phyloP scores from a whole-genome alignment of 208 protist genomes.

The Acanthamoeba sp. region DNA sequence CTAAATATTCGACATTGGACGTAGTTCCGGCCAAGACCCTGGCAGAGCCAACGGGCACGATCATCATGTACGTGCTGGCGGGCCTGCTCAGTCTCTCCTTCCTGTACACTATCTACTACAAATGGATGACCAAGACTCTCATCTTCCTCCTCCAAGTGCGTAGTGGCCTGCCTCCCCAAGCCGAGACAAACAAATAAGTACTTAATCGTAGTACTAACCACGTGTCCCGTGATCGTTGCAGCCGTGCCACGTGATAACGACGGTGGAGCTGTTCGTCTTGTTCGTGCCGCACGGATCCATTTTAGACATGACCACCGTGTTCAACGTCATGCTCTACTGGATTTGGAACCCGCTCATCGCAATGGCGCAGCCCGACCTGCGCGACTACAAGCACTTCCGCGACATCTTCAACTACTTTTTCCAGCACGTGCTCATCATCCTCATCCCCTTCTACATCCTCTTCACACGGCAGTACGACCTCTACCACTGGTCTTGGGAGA shows the following conservation, averaged over 20 bases:
- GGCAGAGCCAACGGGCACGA: not conserved
- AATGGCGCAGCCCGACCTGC: slow-evolving; percentile 2
- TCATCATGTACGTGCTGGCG: slow-evolving; percentile 32
- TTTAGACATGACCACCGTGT: slow-evolving; percentile 5
- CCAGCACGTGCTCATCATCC: slow-evolving; percentile 48
- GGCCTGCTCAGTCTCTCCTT: slow-evolving; percentile 11
- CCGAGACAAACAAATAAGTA: not conserved
- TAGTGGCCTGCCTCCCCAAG: not conserved
- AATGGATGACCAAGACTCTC: not conserved
- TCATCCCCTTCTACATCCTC: slow-evolving; percentile 59
- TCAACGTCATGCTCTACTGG: slow-evolving; percentile 51
- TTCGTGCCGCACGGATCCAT: not conserved
- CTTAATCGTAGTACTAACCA: not conserved
- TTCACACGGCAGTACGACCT: slow-evolving; percentile 44
- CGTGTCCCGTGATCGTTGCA: slow-evolving; percentile 1
- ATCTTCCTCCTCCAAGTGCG: slow-evolving; percentile 43
- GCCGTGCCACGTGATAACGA: slow-evolving; percentile 41
- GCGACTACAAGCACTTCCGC: slow-evolving; percentile 51
- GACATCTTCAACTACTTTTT: slow-evolving; percentile 54
- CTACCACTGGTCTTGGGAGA: slow-evolving; percentile 5
- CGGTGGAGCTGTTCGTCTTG: slow-evolving; percentile 26
- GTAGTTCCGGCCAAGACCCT: not conserved
- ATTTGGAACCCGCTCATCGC: slow-evolving; percentile 49
- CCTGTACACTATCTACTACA: slow-evolving; percentile 44
- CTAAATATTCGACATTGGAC: not conserved